Base-by-base conservation (phyloP, 2,329 filamentous ascomycete genomes). In the Sarocladium brachiariae region DNA sequence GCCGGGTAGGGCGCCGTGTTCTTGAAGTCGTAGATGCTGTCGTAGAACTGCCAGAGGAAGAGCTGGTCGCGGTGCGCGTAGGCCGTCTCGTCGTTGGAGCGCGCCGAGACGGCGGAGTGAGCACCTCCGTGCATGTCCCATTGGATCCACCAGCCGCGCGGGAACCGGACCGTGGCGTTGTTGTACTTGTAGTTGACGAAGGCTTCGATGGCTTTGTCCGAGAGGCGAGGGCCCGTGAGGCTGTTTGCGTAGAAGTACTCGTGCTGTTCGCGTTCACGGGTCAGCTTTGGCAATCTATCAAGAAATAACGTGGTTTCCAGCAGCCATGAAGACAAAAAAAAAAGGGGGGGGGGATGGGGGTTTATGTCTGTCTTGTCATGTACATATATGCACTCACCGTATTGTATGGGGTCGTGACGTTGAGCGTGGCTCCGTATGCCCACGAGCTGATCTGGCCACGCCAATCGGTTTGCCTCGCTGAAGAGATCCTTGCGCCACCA, bases 11-110 rank as follows among this genome's bases (percentile, higher is more conserved):
- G 18, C 9, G 24, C 23, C 35, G 30, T 33, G 39, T 43, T 43
- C 10, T 3, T 8, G 39, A 21, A 43, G 48, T 39, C 34, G 35
- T 31, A 41, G 35, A 50, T 50, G 35, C 33, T 33, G 18, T 43
- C 24, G 25, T 49, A 51, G 50, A 77, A 70, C 57, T 80, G 73
- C 47, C 71, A 75, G 2, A 80, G 70, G 2, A 76, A 68, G 16
- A 78, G 67, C 58, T 72, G 69, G 49, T 70, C 64, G 23, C 68
- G 69, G 55, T 72, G 69, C 0, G 63, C 59, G 55, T 69, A 74
- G 2, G 70, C 63, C 1, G 67, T 66, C 16, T 35, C 46, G 7
- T 58, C 57, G 7, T 59, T 25, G 1, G 54, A 52, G 0, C 54
- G 24, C 2, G 65, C 41, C 1, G 61, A 54, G 31, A 72, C 59